Conservation (phyloP, 352 stramenopile species). For the Globisporangium nagaii region DNA sequence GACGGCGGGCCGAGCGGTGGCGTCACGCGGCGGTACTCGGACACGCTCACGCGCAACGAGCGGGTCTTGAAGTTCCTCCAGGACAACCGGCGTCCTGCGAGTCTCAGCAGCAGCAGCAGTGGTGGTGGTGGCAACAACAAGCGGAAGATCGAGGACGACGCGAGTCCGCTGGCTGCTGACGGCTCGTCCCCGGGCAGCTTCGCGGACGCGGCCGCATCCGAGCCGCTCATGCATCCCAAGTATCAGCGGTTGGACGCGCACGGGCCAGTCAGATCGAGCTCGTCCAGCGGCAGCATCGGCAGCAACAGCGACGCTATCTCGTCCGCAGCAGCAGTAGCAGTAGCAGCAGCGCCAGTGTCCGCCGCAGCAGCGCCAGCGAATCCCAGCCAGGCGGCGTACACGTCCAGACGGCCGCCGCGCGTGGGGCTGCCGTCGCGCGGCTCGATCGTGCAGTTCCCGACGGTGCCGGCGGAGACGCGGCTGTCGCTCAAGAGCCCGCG, state of each 20-base stretch:
- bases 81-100: conserved; percentile 14
- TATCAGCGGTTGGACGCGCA: conserved; percentile 44
- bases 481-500: conserved; percentile 63
- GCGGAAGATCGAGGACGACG: conserved; percentile 42
- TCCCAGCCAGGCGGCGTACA: neutral
- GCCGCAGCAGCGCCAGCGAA: conserved; percentile 15
- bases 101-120: neutral
- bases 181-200: conserved; percentile 9
- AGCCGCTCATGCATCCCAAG: conserved; percentile 32
- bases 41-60: conserved; percentile 52
- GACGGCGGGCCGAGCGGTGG: neutral
- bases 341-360: conserved; percentile 17
- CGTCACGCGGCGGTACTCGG: conserved; percentile 22
- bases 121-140: conserved; percentile 29
- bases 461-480: conserved; percentile 28
- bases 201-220: conserved; percentile 18
- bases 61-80: conserved; percentile 49
- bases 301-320: conserved; percentile 32
- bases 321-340: conserved; percentile 7
- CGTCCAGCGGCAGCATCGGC: conserved; percentile 39
- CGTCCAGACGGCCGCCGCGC: conserved; percentile 15
- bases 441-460: conserved; percentile 28
- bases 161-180: conserved; percentile 9
- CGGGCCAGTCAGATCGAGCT: conserved; percentile 29
- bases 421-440: conserved; percentile 41